Evolutionary conservation across 495 filamentous ascomycete species (phyloP).

Genomic region (Lasiosphaeria ovina): DNA sequence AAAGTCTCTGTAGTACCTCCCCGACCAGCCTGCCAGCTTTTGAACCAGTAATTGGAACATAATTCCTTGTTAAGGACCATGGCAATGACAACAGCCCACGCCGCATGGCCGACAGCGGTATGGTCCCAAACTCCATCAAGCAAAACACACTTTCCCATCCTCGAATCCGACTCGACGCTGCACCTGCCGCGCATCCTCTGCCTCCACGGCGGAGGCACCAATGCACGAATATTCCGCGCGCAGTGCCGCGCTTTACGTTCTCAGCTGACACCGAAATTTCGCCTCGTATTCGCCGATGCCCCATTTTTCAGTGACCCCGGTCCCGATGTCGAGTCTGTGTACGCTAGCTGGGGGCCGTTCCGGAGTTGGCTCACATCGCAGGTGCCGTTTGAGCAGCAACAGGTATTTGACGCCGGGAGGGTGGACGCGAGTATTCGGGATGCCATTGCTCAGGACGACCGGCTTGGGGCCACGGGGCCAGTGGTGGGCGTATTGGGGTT

Average conservation of each 20-base stretch:
- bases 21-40: no score
- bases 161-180: slow-evolving; percentile 17
- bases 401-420: slow-evolving; percentile 25
- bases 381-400: slow-evolving; percentile 10
- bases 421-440: no score
- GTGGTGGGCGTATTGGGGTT: slow-evolving; percentile 59
- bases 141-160: no score
- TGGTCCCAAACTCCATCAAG: no score
- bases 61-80: no score
- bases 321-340: slow-evolving; percentile 53
- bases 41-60: no score
- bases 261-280: slow-evolving; percentile 50
- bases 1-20: no score
- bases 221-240: slow-evolving; percentile 55
- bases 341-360: slow-evolving; percentile 55
- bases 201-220: slow-evolving; percentile 66
- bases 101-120: no score
- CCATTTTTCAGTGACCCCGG: slow-evolving; percentile 52
- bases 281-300: slow-evolving; percentile 59
- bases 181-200: slow-evolving; percentile 62
- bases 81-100: no score
- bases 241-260: slow-evolving; percentile 55
- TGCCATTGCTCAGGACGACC: slow-evolving; percentile 38
- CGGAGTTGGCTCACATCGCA: slow-evolving; percentile 50
- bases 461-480: slow-evolving; percentile 43